Evolutionary conservation across 371 early-diverging fungal species (phyloP).

Genomic region (Mortierella sp.): DNA sequence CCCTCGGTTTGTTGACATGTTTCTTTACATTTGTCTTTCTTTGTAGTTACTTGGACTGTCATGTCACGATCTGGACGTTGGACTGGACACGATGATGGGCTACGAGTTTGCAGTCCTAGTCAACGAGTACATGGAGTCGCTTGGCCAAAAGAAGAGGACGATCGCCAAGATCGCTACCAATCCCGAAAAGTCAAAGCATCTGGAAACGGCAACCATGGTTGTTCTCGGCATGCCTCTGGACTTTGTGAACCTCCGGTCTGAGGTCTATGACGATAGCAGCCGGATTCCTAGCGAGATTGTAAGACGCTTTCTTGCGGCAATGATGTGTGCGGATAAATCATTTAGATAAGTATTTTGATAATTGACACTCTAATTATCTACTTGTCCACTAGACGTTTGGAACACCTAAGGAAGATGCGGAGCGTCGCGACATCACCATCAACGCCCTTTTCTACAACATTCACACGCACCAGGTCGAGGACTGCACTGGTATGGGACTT

Average conservation of each 20-base stretch:
- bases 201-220: slow-evolving; percentile 97
- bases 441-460: slow-evolving; percentile 99
- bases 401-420: slow-evolving; percentile 97
- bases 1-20: too few species aligned
- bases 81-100: slow-evolving; percentile 97
- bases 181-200: slow-evolving; percentile 99
- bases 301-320: slow-evolving; percentile 29
- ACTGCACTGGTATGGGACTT: slow-evolving; percentile 91
- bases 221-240: slow-evolving; percentile 91
- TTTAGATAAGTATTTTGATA: background rate
- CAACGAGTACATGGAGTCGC: slow-evolving; percentile 72
- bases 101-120: slow-evolving; percentile 92
- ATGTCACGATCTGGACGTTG: slow-evolving; percentile 97
- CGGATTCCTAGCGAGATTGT: slow-evolving; percentile 88
- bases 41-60: slow-evolving; percentile 88
- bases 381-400: slow-evolving; percentile 82
- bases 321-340: background rate
- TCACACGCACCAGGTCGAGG: slow-evolving; percentile 91
- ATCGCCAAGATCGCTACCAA: slow-evolving; percentile 93
- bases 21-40: background rate
- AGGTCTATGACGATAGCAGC: slow-evolving; percentile 89
- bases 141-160: slow-evolving; percentile 65
- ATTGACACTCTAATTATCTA: background rate
- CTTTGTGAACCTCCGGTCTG: slow-evolving; percentile 98
- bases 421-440: slow-evolving; percentile 98